phyloP scores from a whole-genome alignment of 2,329 filamentous ascomycete genomes.

The Chaetomium sp. region DNA sequence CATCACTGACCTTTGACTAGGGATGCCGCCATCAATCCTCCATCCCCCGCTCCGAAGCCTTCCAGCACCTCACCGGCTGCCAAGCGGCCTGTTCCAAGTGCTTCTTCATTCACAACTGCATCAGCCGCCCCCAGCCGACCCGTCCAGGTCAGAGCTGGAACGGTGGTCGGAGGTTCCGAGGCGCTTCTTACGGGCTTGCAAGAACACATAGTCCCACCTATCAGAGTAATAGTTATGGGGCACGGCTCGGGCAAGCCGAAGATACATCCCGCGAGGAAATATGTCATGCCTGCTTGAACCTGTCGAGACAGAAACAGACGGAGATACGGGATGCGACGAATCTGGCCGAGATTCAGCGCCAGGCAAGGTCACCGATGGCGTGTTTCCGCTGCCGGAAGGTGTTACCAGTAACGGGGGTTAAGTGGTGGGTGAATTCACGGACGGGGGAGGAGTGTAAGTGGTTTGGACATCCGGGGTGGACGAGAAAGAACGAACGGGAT shows the following conservation, averaged over 20 bases:
- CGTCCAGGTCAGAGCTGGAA: background rate
- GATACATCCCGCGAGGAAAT: background rate
- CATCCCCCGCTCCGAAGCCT: background rate
- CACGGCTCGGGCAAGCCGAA: background rate
- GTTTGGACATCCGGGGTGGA: slow-evolving; percentile 6
- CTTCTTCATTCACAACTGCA: slow-evolving; percentile 1
- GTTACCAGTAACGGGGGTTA: background rate
- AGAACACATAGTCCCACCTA: too few species aligned
- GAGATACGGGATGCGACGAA: background rate
- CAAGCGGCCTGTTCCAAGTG: background rate
- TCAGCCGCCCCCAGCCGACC: background rate
- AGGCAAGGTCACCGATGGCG: background rate
- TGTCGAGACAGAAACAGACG: background rate
- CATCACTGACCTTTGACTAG: background rate
- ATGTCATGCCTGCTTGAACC: background rate
- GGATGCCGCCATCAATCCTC: background rate
- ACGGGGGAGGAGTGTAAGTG: slow-evolving; percentile 1
- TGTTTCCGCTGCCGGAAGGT: background rate
- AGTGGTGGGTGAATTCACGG: slow-evolving; percentile 2
- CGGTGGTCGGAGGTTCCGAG: too few species aligned
- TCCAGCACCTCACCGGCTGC: background rate
- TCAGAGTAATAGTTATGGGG: background rate
- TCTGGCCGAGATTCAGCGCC: background rate
- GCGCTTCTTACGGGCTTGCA: too few species aligned
- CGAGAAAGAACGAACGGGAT: background rate